phyloP scores from a whole-genome alignment of 495 filamentous ascomycete genomes.

The Trichocladium uniseriatum region DNA sequence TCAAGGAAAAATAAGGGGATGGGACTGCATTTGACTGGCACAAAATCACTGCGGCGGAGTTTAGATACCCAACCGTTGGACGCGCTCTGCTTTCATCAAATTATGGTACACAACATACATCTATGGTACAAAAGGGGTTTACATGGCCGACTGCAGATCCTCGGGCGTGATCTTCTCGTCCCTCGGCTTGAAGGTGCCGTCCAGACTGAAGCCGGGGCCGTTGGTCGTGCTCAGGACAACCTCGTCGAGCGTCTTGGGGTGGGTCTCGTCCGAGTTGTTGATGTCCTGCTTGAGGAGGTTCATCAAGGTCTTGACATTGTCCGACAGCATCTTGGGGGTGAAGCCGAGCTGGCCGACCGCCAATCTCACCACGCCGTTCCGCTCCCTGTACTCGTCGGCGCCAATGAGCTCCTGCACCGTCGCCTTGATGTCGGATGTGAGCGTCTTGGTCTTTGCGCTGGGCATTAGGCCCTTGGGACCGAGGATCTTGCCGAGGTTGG shows the following conservation, averaged over 20 bases:
- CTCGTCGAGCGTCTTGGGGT: slow-evolving; percentile 77
- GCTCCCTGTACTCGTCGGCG: slow-evolving; percentile 78
- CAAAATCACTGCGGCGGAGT: neutral
- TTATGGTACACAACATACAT: slow-evolving; percentile 40
- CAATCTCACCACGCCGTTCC: slow-evolving; percentile 72
- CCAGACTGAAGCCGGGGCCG: slow-evolving; percentile 78
- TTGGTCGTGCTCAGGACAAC: slow-evolving; percentile 88
- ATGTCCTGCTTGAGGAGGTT: slow-evolving; percentile 71
- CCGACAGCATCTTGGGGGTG: slow-evolving; percentile 73
- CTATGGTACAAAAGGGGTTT: slow-evolving; percentile 29
- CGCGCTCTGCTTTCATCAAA: slow-evolving; percentile 13
- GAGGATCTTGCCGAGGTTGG: slow-evolving; percentile 66
- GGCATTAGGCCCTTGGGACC: slow-evolving; percentile 92
- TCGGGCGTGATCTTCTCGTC: slow-evolving; percentile 44
- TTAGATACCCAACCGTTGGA: slow-evolving; percentile 27
- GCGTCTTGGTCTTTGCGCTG: slow-evolving; percentile 71
- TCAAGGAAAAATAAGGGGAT: slow-evolving; percentile 41
- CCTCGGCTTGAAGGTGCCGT: slow-evolving; percentile 58
- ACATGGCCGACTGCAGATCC: slow-evolving; percentile 45
- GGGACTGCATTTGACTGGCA: neutral
- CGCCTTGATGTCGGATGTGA: slow-evolving; percentile 65
- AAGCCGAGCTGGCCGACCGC: slow-evolving; percentile 86
- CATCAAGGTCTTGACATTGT: slow-evolving; percentile 76
- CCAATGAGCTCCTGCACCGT: slow-evolving; percentile 72
- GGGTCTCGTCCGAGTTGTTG: slow-evolving; percentile 53